Evolutionary conservation across 768 basidiomycete species (phyloP).

Genomic region (Plicaturopsis crispa): DNA sequence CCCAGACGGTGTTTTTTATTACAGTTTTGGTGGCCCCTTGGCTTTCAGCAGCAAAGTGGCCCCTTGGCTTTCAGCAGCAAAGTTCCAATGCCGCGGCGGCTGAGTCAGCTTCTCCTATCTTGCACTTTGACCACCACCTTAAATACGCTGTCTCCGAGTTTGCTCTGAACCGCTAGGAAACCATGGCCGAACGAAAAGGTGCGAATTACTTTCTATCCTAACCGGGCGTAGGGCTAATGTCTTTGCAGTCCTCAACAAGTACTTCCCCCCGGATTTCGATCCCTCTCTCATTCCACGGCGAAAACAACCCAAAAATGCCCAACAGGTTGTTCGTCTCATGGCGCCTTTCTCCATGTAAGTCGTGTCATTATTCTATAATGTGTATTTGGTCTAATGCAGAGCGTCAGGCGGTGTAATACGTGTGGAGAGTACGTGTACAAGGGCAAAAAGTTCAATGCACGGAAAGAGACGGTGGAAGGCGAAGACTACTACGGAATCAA

Average conservation of each 20-base stretch:
- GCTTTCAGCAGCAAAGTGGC: too few relatives aligned
- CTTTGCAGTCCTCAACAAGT: constrained; percentile 78
- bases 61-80: too few relatives aligned
- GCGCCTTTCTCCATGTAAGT: constrained; percentile 96
- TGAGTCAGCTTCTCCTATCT: constrained; percentile 2
- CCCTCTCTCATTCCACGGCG: constrained; percentile 91
- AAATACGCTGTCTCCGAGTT: neutral
- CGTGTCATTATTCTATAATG: neutral
- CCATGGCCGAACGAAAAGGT: constrained; percentile 12
- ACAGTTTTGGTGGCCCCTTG: too few relatives aligned
- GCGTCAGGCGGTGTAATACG: constrained; percentile 76
- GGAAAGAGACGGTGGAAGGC: constrained; percentile 95
- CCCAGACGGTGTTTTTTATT: too few relatives aligned
- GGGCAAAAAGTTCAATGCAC: constrained; percentile 99
- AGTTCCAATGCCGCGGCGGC: neutral
- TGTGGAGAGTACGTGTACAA: constrained; percentile 99
- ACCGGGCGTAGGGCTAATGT: neutral
- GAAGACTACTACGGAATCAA: constrained; percentile 99
- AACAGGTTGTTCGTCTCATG: constrained; percentile 98
- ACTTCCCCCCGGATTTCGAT: constrained; percentile 97
- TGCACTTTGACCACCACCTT: neutral
- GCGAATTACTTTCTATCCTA: neutral
- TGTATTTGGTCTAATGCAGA: neutral
- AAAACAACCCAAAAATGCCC: constrained; percentile 87
- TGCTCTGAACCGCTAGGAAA: neutral